A percentile compares a stretch with the other conserved stretches of the same genome.
phyloP scores from a whole-genome alignment of 1,139 yeast genomes.

The Yamadazyma trypodendri region DNA sequence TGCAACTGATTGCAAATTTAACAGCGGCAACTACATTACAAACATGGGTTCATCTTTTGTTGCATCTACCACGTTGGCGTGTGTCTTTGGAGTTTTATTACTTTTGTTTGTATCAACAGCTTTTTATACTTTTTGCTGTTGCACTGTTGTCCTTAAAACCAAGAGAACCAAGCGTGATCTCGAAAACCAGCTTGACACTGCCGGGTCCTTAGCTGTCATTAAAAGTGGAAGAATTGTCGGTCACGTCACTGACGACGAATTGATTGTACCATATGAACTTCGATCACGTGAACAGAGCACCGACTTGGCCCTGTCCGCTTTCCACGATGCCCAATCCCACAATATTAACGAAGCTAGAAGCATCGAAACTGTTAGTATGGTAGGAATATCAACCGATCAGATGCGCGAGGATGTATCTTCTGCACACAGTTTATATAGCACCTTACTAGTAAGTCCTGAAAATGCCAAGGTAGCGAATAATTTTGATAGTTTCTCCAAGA shows the following conservation, averaged over 20 bases:
- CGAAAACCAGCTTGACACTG: neutral
- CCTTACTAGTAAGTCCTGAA: slow-evolving; percentile 3
- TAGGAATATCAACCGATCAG: neutral
- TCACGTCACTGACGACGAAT: neutral
- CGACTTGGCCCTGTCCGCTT: slow-evolving; percentile 1
- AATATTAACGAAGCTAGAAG: neutral
- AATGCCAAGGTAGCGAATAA: slow-evolving; percentile 8
- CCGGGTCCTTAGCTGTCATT: neutral
- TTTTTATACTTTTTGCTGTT: slow-evolving; percentile 2
- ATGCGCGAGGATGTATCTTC: too few relatives aligned
- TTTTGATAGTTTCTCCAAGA: slow-evolving; percentile 27
- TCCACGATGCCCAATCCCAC: slow-evolving; percentile 2
- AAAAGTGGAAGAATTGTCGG: neutral
- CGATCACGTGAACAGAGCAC: neutral
- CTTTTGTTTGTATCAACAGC: neutral
- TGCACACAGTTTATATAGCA: neutral
- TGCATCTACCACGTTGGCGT: slow-evolving; percentile 4
- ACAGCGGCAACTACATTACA: slow-evolving; percentile 1
- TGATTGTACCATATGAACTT: neutral
- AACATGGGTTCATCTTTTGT: neutral
- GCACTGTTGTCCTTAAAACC: slow-evolving; percentile 1
- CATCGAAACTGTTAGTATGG: slow-evolving; percentile 1
- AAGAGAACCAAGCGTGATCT: neutral
- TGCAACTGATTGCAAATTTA: slow-evolving; percentile 3
- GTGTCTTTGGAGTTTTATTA: slow-evolving; percentile 1